phyloP scores from a whole-genome alignment of 2,329 filamentous ascomycete genomes.

The Paecilomyces sp. region DNA sequence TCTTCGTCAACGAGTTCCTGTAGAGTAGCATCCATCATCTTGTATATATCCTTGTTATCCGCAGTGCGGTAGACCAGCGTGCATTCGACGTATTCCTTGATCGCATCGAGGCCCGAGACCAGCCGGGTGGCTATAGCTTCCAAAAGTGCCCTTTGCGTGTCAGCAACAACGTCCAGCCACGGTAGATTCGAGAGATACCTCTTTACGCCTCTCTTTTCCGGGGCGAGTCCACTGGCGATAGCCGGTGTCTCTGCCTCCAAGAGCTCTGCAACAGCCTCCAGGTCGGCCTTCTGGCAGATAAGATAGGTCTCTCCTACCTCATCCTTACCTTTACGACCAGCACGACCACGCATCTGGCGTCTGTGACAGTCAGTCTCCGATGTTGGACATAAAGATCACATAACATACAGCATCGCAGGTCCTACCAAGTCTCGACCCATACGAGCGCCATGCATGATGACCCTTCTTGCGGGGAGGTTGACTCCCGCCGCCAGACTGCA shows the following conservation, averaged over 20 bases:
- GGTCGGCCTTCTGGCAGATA: conserved; percentile 61
- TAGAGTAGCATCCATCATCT: conserved; percentile 54
- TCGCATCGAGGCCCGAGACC: conserved; percentile 56
- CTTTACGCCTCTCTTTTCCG: conserved; percentile 61
- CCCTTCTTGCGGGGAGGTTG: conserved; percentile 63
- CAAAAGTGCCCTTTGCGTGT: conserved; percentile 54
- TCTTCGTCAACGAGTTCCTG: conserved; percentile 49
- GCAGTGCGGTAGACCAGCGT: conserved; percentile 59
- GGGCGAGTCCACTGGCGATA: conserved; percentile 61
- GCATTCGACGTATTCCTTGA: conserved; percentile 61
- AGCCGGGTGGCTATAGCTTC: conserved; percentile 64
- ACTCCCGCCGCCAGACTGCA: conserved; percentile 79
- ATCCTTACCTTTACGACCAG: conserved; percentile 71
- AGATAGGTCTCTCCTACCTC: conserved; percentile 71
- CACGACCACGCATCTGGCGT: conserved; percentile 71
- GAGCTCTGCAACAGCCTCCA: conserved; percentile 62
- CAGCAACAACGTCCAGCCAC: conserved; percentile 1
- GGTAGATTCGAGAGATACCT: conserved; percentile 36
- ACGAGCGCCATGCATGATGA: conserved; percentile 66
- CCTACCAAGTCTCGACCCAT: conserved; percentile 74
- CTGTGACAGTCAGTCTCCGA: conserved; percentile 24
- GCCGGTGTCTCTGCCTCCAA: conserved; percentile 66
- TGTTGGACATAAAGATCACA: not conserved
- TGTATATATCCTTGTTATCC: conserved; percentile 42
- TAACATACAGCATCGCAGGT: conserved; percentile 61